phyloP scores from a whole-genome alignment of 2,329 filamentous ascomycete species.

The Stagonosporopsis rhizophila region DNA sequence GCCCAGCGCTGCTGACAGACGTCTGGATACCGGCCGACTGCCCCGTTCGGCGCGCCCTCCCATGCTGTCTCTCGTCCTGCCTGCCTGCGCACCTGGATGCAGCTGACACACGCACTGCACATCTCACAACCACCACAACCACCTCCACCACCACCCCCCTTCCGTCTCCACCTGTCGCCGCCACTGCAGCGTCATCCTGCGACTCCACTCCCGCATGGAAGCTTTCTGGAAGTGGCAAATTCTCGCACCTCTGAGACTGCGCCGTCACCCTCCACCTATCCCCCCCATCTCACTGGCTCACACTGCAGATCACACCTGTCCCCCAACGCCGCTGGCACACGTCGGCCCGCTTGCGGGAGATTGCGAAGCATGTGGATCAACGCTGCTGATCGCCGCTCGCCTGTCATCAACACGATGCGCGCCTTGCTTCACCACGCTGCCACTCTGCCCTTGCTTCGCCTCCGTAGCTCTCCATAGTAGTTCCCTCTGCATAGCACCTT shows the following conservation, averaged over 20 bases:
- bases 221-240: constrained; percentile 17
- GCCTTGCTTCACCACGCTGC: constrained; percentile 5
- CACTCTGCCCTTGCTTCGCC: constrained; percentile 5
- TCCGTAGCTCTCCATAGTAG: not conserved
- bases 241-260: constrained; percentile 11
- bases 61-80: not conserved
- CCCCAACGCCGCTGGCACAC: constrained; percentile 6
- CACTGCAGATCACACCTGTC: constrained; percentile 8
- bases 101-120: not conserved
- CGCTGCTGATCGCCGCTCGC: constrained; percentile 11
- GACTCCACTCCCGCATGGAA: constrained; percentile 17
- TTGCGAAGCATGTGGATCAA: constrained; percentile 14
- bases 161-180: constrained; percentile 6
- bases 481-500: no score
- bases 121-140: constrained; percentile 2
- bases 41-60: no score
- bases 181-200: constrained; percentile 28
- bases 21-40: no score
- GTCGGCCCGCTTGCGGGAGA: constrained; percentile 18
- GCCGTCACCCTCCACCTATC: constrained; percentile 5
- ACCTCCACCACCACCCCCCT: not conserved
- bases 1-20: no score
- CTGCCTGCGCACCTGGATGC: not conserved
- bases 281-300: constrained; percentile 13
- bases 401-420: constrained; percentile 5